Evolutionary conservation across 2,329 filamentous ascomycete genomes (phyloP).

Genomic region (Calonectria henricotiae): DNA sequence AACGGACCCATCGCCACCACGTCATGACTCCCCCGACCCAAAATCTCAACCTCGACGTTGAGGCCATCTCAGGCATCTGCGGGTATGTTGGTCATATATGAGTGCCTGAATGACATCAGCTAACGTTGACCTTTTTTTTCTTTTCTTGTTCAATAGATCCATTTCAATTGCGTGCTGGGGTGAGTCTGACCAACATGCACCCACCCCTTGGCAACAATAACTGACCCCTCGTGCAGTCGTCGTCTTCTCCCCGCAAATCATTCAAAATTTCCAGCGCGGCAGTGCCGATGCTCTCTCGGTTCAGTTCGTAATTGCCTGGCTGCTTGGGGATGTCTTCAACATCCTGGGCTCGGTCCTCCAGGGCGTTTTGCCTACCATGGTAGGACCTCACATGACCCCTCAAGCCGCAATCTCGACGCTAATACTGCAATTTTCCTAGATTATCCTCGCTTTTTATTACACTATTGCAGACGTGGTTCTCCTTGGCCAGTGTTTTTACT

Average conservation of each 20-base stretch:
- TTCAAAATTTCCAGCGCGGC: slow-evolving; percentile 90
- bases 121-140: slow-evolving; percentile 35
- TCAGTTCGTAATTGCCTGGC: slow-evolving; percentile 94
- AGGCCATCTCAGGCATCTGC: slow-evolving; percentile 93
- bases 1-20: slow-evolving; percentile 39
- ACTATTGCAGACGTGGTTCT: slow-evolving; percentile 93
- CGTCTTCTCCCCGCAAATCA: slow-evolving; percentile 96
- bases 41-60: slow-evolving; percentile 83
- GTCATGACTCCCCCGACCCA: slow-evolving; percentile 71
- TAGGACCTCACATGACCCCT: slow-evolving; percentile 54
- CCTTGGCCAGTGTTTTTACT: slow-evolving; percentile 93
- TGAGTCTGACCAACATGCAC: slow-evolving; percentile 47
- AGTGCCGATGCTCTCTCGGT: slow-evolving; percentile 92
- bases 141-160: slow-evolving; percentile 69
- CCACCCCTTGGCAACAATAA: slow-evolving; percentile 22
- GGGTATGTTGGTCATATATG: slow-evolving; percentile 70
- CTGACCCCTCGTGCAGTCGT: slow-evolving; percentile 72
- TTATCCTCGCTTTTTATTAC: slow-evolving; percentile 95
- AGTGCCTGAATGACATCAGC: background rate
- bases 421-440: slow-evolving; percentile 60
- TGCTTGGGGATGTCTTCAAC: slow-evolving; percentile 96
- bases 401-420: slow-evolving; percentile 28
- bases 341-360: slow-evolving; percentile 94
- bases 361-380: slow-evolving; percentile 94
- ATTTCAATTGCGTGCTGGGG: slow-evolving; percentile 97